phyloP scores from a whole-genome alignment of 192 early-diverging fungal species.

The Coemansia sp. region DNA sequence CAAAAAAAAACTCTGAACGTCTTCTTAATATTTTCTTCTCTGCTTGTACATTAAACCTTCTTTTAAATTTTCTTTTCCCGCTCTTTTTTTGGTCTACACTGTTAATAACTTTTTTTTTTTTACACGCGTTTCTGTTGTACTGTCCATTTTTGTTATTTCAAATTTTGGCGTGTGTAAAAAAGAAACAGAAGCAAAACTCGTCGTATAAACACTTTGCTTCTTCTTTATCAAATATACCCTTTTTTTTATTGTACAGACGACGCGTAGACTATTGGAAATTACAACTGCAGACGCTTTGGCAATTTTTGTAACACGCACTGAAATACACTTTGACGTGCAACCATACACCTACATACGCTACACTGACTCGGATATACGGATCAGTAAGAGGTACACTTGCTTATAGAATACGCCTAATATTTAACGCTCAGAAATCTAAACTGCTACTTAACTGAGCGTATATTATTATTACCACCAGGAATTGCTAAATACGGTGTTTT shows the following conservation, averaged over 20 bases:
- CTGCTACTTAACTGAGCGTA: not conserved
- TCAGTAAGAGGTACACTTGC: not conserved
- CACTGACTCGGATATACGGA: not conserved
- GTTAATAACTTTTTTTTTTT: slow-evolving; percentile 2
- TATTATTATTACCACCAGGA: not conserved
- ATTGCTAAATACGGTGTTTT: not conserved
- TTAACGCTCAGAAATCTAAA: not conserved
- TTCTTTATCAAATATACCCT: not conserved
- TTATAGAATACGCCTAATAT: not conserved
- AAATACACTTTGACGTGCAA: not conserved
- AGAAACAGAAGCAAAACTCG: not conserved
- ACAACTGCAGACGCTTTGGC: not conserved
- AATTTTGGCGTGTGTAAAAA: not conserved
- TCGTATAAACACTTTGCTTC: not conserved
- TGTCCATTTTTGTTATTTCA: not conserved
- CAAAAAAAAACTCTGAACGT: not conserved
- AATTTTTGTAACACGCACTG: not conserved
- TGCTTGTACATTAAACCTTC: slow-evolving; percentile 1
- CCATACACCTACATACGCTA: not conserved
- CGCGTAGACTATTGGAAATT: not conserved
- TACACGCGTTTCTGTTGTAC: slow-evolving; percentile 7
- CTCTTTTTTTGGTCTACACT: slow-evolving; percentile 7
- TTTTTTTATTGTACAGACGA: not conserved
- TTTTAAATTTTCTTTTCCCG: slow-evolving; percentile 10
- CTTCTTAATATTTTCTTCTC: not conserved